Conservation (phyloP, 495 filamentous ascomycete genomes). For the Filosporella fistucella region DNA sequence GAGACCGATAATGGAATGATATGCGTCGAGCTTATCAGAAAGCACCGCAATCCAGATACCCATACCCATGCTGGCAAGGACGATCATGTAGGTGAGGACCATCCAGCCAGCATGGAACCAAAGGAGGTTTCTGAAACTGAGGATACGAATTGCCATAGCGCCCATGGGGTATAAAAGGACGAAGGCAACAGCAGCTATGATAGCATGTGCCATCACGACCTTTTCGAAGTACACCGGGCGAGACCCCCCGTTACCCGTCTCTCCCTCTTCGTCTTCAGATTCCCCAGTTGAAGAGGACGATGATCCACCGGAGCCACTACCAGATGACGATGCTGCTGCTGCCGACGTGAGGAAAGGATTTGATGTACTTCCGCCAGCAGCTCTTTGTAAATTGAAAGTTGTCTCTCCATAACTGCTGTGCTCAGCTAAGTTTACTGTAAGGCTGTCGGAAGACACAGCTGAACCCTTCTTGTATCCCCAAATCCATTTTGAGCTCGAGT, state of each 20-base stretch:
- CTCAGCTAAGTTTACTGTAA: conserved; percentile 43
- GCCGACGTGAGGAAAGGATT: conserved; percentile 42
- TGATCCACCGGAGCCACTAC: background rate
- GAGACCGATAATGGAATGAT: conserved; percentile 39
- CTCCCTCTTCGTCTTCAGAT: background rate
- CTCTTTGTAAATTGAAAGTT: conserved; percentile 42
- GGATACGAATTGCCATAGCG: conserved; percentile 45
- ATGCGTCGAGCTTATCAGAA: conserved; percentile 16
- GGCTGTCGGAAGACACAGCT: conserved; percentile 48
- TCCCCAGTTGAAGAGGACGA: conserved; percentile 1
- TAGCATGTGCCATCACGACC: conserved; percentile 33
- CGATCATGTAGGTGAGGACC: conserved; percentile 47
- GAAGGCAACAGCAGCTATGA: conserved; percentile 40
- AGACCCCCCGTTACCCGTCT: background rate
- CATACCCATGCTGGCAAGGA: conserved; percentile 55
- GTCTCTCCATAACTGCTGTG: conserved; percentile 56
- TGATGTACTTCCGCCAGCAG: conserved; percentile 30
- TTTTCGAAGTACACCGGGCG: background rate
- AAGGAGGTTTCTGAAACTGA: conserved; percentile 40
- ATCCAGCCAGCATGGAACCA: conserved; percentile 58
- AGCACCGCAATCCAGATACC: conserved; percentile 48
- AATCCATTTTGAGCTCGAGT: conserved; percentile 56
- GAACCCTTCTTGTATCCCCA: conserved; percentile 57
- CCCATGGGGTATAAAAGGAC: conserved; percentile 52
- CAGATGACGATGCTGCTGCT: background rate